These are phyloP conservation scores for Boletus smithii DNA, from an alignment of 1,284 basidiomycete species.

Conservation along the genomic window DNA sequence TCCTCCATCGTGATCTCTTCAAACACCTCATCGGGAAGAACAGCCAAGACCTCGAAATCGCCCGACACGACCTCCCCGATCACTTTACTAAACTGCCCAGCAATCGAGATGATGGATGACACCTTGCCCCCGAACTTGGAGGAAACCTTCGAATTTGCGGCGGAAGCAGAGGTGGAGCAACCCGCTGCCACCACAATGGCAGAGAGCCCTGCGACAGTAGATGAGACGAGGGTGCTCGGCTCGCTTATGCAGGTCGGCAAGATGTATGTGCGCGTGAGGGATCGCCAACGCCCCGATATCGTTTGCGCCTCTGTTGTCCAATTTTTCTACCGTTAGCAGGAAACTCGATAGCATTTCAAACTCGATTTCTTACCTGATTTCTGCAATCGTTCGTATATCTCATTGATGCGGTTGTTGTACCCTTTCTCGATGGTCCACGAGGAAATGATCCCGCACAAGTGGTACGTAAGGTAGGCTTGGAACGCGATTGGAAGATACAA, in stretches of 20 bases:
- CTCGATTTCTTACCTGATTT: neutral
- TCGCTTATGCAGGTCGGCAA: neutral
- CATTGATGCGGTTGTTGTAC: neutral
- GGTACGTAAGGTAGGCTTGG: slow-evolving; percentile 8
- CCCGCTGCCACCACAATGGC: slow-evolving; percentile 10
- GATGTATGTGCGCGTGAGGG: slow-evolving; percentile 19
- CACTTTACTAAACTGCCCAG: slow-evolving; percentile 8
- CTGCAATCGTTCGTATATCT: slow-evolving; percentile 8
- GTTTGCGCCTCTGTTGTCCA: slow-evolving; percentile 7
- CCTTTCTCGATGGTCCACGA: slow-evolving; percentile 14
- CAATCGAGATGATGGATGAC: slow-evolving; percentile 6
- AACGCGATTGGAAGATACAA: slow-evolving; percentile 12
- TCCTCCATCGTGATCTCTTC: slow-evolving; percentile 15
- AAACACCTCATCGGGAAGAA: neutral
- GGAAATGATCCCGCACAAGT: slow-evolving; percentile 3
- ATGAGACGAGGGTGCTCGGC: neutral
- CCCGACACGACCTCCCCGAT: slow-evolving; percentile 14
- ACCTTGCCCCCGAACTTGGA: slow-evolving; percentile 10
- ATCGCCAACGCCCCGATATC: slow-evolving; percentile 13
- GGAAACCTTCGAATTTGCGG: neutral
- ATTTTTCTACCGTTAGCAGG: neutral
- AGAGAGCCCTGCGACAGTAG: slow-evolving; percentile 1
- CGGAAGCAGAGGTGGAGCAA: slow-evolving; percentile 1
- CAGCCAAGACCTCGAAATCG: slow-evolving; percentile 11
- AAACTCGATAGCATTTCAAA: neutral